These are phyloP conservation scores for Arthrobotrys sinensis DNA, from an alignment of 2,329 filamentous ascomycete genomes.

Conservation along the genomic window DNA sequence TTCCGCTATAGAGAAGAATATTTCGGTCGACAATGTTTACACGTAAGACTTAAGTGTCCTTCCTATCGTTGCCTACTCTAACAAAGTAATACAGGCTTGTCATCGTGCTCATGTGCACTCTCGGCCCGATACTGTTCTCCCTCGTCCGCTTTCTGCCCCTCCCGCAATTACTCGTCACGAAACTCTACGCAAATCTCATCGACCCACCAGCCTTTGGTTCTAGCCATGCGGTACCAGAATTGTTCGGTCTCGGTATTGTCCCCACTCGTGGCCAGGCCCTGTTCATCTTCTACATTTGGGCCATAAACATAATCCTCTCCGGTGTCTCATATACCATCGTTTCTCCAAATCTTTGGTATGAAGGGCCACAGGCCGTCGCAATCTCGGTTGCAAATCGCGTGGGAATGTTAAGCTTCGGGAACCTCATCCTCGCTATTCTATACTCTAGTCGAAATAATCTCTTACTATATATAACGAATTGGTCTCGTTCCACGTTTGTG, in stretches of 20 bases:
- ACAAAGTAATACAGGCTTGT: conserved; percentile 42
- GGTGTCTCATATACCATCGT: conserved; percentile 63
- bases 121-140: conserved; percentile 66
- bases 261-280: conserved; percentile 67
- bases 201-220: conserved; percentile 66
- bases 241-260: conserved; percentile 63
- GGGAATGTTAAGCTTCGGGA: conserved; percentile 66
- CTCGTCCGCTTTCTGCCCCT: conserved; percentile 66
- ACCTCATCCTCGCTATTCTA: conserved; percentile 66
- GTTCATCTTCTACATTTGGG: conserved; percentile 66
- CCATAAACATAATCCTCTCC: conserved; percentile 66
- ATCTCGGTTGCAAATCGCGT: conserved; percentile 64
- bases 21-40: conserved; percentile 35
- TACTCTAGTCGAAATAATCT: conserved; percentile 68
- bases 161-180: conserved; percentile 63
- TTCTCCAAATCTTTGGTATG: conserved; percentile 64
- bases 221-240: conserved; percentile 64
- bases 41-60: conserved; percentile 4
- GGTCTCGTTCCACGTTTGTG: conserved; percentile 67
- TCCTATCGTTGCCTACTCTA: not conserved
- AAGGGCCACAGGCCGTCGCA: conserved; percentile 63
- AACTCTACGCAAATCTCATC: conserved; percentile 65
- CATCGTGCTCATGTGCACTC: conserved; percentile 65
- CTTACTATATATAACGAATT: conserved; percentile 67
- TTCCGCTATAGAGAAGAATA: conserved; percentile 26